A percentile compares a stretch with the other conserved stretches of the same genome.
phyloP scores from a whole-genome alignment of 2,329 filamentous ascomycete species.

The Colletotrichum godetiae region DNA sequence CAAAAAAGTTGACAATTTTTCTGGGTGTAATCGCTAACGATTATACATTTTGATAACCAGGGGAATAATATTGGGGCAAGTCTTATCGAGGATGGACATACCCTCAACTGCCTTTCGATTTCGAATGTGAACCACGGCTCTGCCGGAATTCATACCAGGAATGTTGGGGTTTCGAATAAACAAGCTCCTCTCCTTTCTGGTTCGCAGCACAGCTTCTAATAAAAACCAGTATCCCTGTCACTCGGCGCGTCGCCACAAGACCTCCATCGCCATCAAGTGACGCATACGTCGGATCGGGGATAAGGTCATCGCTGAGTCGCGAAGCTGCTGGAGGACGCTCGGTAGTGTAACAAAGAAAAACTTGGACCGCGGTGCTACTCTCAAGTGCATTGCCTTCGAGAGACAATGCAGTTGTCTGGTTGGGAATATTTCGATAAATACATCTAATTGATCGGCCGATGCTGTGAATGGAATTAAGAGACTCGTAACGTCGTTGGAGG shows the following conservation, averaged over 20 bases:
- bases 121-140: conserved; percentile 7
- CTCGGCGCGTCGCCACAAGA: neutral
- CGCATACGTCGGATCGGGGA: conserved; percentile 2
- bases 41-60: conserved; percentile 34
- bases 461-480: conserved; percentile 33
- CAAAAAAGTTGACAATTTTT: conserved; percentile 3
- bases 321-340: neutral
- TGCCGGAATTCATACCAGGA: conserved; percentile 4
- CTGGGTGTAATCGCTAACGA: conserved; percentile 25
- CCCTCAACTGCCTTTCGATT: neutral
- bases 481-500: conserved; percentile 40
- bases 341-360: conserved; percentile 24
- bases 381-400: conserved; percentile 16
- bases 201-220: neutral
- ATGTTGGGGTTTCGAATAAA: conserved; percentile 16
- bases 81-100: neutral
- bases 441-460: conserved; percentile 30
- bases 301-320: neutral
- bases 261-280: neutral
- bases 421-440: conserved; percentile 34
- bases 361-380: conserved; percentile 22
- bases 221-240: neutral
- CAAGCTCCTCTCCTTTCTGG: neutral
- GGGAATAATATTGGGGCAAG: neutral
- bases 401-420: conserved; percentile 14